Evolutionary conservation across 1,284 basidiomycete species (phyloP).

Genomic region (Pseudozyma tsukubaensis): DNA sequence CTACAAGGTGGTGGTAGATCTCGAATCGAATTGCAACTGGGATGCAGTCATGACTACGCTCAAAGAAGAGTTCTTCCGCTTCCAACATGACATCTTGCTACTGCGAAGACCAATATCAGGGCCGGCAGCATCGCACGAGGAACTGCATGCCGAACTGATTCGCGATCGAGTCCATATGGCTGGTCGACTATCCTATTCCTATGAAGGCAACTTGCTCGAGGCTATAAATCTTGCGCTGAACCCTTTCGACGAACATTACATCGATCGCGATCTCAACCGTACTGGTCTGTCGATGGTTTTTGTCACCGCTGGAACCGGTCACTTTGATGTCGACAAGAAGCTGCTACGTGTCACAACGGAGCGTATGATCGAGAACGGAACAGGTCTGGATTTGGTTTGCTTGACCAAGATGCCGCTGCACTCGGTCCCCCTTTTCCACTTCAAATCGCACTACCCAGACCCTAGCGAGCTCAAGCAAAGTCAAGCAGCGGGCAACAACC

Average conservation of each 20-base stretch:
- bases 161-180: constrained; percentile 60
- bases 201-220: constrained; percentile 94
- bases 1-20: constrained; percentile 82
- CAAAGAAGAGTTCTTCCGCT: constrained; percentile 75
- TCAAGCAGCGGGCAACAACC: constrained; percentile 12
- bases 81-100: constrained; percentile 67
- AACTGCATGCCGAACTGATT: constrained; percentile 54
- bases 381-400: constrained; percentile 87
- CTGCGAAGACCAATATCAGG: constrained; percentile 55
- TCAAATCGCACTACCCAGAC: constrained; percentile 53
- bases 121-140: constrained; percentile 53
- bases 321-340: constrained; percentile 90
- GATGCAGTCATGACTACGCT: constrained; percentile 84
- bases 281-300: constrained; percentile 87
- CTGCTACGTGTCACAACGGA: constrained; percentile 91
- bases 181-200: constrained; percentile 84
- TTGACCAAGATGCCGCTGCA: constrained; percentile 93
- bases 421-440: constrained; percentile 73
- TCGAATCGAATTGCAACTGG: constrained; percentile 89
- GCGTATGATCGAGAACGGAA: constrained; percentile 93
- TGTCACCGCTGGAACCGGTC: constrained; percentile 92
- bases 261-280: constrained; percentile 92
- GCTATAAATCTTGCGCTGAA: constrained; percentile 93
- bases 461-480: constrained; percentile 37
- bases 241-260: constrained; percentile 92